Base-by-base conservation (phyloP, 2,329 filamentous ascomycete genomes). In the Pseudogymnoascus sp. region DNA sequence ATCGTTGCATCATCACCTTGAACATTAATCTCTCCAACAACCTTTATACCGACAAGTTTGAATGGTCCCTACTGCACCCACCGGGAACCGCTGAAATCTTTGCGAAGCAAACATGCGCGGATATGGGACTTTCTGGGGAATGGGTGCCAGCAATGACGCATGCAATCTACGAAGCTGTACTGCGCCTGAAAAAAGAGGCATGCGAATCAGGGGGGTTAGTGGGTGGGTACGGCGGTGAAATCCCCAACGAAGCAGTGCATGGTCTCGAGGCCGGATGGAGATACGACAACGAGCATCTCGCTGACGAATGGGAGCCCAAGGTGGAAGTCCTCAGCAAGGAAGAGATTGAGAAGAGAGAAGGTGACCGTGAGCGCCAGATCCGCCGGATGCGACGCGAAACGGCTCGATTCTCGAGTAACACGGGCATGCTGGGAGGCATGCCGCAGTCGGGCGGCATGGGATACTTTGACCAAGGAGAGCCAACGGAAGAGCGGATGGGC, bases 311-410 rank as follows among this genome's bases (percentile, higher is more conserved):
- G 90, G 89, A 92, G 71, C 89, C 90, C 5, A 91, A 90, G 77
- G 81, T 94, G 7, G 90, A 93, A 73, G 80, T 83, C 0, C 77
- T 99, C 2, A 92, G 88, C 39, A 96, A 96, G 69, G 94, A 99
- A 69, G 94, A 99, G 72, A 97, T 99, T 61, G 94, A 99, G 76
- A 96, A 96, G 78, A 85, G 94, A 29, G 94, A 99, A 75, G 91
- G 91, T 60, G 94, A 99, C 72, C 84, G 94, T 42, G 94, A 99
- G 75, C 82, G 94, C 62, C 91, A 97, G 75, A 89, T 97, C 39
- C 83, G 94, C 63, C 83, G 94, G 63, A 77, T 97, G 65, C 84
- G 94, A 62, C 83, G 94, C 72, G 94, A 99, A 74, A 97, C 93
- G 8, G 93, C 93, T 1, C 84, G 92, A 27, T 96, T 97, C 74